Evolutionary conservation across 495 filamentous ascomycete species (phyloP), one percentile per base, ranked within the genome.

Genomic region (Monascus purpureus): DNA sequence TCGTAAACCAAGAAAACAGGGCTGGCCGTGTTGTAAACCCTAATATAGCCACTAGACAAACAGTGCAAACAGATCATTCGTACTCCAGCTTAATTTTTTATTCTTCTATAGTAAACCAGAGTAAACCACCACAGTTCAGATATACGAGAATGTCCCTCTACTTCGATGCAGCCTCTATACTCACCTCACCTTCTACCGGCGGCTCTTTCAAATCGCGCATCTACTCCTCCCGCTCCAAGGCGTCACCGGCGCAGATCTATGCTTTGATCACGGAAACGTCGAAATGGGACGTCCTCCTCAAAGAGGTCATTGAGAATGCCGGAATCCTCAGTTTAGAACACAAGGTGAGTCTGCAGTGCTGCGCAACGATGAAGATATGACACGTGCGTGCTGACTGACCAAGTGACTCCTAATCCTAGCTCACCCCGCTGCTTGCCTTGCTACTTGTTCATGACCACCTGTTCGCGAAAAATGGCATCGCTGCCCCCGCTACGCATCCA

Each of bases 111-210:
- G n/a, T n/a, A n/a, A n/a, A n/a, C n/a, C n/a, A n/a, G n/a, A n/a
- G n/a, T n/a, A n/a, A n/a, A n/a, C n/a, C n/a, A n/a, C n/a, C n/a
- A n/a, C n/a, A n/a, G n/a, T n/a, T n/a, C n/a, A n/a, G n/a, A n/a
- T n/a, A n/a, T n/a, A n/a, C n/a, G n/a, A n/a, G n/a, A n/a, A 92
- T 97, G 90, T 93, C 88, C 29, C 82, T 97, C 37, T 97, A 97
- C 57, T 78, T 90, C 51, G 90, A 97, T 56, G 78, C 85, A 15
- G 84, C 81, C 3, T 57, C 65, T 6, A 57, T 94, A 25, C 59
- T 97, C 30, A 70, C 68, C 12, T 55, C 75, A 0, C 41, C 58
- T n/a, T 69, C 70, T 9, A 49, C 63, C 8, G 72, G 75, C 14
- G 81, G 80, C 19, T 87, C 75, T n/a, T 68, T 93, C 46, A 90